Base-by-base conservation (phyloP, 441 rosid species). In the Adansonia gregorii region DNA sequence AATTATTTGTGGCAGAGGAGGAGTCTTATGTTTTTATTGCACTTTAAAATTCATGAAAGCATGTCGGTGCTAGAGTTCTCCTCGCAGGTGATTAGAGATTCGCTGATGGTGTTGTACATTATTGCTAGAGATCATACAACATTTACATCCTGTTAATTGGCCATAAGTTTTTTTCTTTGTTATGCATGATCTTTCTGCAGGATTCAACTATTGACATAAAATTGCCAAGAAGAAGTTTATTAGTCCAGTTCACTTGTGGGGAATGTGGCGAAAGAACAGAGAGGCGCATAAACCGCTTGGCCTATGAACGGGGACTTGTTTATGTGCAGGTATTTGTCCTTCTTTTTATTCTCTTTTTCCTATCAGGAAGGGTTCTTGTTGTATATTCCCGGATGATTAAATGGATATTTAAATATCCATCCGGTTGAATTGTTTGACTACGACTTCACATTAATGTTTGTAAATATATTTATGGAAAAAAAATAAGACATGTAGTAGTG, bases 201-300 rank as follows among this genome's bases (percentile, higher is more conserved):
- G 87, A 77, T 78, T 86, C 86, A 58, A 84, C 86, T 15, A 68
- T 91, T 56, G 91, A 90, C 83, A 82, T 83, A 75, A 91, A 92
- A 73, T 81, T 90, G 72, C 97, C 99, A 0, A 88, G 99, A 77
- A 90, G 98, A 82, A 89, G 93, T 73, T 88, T 91, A 84, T 91
- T 86, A 22, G 93, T 89, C 64, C 90, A 91, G 54, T 94, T 95
- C 77, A 91, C 88, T 39, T 95, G 97, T 65, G 79, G 86, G 76
- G 86, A 86, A n/a, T 94, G 97, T 73, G 97, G 97, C 31, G 98
- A 85, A 84, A 90, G 97, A 78, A 89, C 95, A 9, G 82, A 90
- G 55, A 91, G 97, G 86, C 94, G 90, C 61, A 89, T 92, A 64
- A 95, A 89, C 88, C 90, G 89, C 1, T 71, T 90, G 72, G 97